Evolutionary conservation across 768 basidiomycete species (phyloP), one percentile per base, ranked within the genome.

Genomic region (Pisolithus orientalis): DNA sequence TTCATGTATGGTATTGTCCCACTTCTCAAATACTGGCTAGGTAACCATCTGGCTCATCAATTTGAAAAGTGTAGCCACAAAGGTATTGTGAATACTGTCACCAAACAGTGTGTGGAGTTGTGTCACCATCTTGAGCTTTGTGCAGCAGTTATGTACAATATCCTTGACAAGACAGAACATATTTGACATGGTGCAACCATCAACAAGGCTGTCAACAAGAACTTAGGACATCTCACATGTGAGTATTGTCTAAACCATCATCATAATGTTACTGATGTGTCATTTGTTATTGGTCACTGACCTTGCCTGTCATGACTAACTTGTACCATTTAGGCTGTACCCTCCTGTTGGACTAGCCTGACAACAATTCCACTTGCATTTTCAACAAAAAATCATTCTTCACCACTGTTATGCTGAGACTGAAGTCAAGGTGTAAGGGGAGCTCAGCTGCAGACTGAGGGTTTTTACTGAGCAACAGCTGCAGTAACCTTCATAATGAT

Each of bases 1-100:
- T 99, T 99, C 79, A 90, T 99, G 85, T 85, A 95, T 53, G 96
- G 96, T 51, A 98, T 99, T 59, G 95, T 98, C 0, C 96, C 96
- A 11, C 80, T 99, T 16, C 81, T 99, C 14, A 95, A 99, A 69
- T 77, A 94, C 71, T 98, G 96, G 94, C 81, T 98, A 42, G 94
- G 94, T 37, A 99, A 98, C 68, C 71, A 98, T 57, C 85, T 99
- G 53, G 96, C 95, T 44, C 85, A 95, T 68, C 96, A 99, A 69
- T 99, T 98, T 67, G 96, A 99, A 67, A 96, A 96, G 29, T 79
- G 96, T 59, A 99, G 98, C n/a, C 70, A 90, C 71, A 94, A 94
- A 70, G 93, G 94, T 48, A 80, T 94, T 54, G 95, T 95, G 1
- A 96, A 96, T 75, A 97, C 94, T 0, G 95, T 98, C 25, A 99